Conservation (phyloP, 345 rosid species). For the Gossypium turneri region DNA sequence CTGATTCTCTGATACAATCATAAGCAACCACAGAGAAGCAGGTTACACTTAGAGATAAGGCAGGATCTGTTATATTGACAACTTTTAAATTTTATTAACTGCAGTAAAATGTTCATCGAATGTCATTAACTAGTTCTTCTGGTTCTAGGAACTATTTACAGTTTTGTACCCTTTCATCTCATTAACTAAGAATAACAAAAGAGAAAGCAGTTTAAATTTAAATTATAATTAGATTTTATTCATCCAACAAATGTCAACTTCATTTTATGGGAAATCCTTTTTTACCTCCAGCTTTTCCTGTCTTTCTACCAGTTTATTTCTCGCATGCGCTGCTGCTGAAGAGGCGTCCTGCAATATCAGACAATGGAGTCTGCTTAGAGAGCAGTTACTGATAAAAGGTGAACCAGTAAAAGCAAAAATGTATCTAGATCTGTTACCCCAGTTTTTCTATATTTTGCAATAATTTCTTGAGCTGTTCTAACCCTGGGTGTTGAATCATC, state of each 20-base stretch:
- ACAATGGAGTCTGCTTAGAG: conserved; percentile 7
- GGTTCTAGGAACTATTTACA: neutral
- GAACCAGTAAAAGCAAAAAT: conserved; percentile 2
- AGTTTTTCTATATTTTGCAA: conserved; percentile 45
- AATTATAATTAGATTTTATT: neutral
- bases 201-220: neutral
- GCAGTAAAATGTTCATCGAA: neutral
- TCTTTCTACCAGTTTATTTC: conserved; percentile 40
- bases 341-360: conserved; percentile 38
- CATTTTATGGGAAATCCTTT: neutral
- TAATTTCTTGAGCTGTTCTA: conserved; percentile 47
- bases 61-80: neutral
- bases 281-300: conserved; percentile 47
- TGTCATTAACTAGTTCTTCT: no score
- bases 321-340: conserved; percentile 44
- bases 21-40: neutral
- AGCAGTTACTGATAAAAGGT: neutral
- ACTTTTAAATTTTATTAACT: neutral
- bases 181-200: neutral
- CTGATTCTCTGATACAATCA: conserved; percentile 39
- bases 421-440: conserved; percentile 29
- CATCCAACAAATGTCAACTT: neutral
- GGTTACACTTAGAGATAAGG: neutral
- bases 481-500: conserved; percentile 38
- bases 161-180: neutral